Evolutionary conservation across 129 eudicot genomes (phyloP).

Genomic region (carrot (Daucus carota)): DH1_v3.0 NC_030388.2:17559501-17560000

Average conservation of each 20-base stretch:
- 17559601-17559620: too few relatives aligned
- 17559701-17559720: too few relatives aligned
- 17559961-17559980: not conserved
- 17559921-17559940: constrained; percentile 41
- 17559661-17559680: too few relatives aligned
- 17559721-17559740: too few relatives aligned
- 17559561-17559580: too few relatives aligned
- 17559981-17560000: not conserved
- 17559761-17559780: not conserved
- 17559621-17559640: too few relatives aligned
- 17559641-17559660: too few relatives aligned
- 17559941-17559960: not conserved
- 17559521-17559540: too few relatives aligned
- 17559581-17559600: too few relatives aligned
- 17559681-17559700: not conserved
- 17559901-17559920: constrained; percentile 38
- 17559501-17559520: too few relatives aligned
- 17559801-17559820: constrained; percentile 31
- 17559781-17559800: not conserved
- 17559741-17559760: too few relatives aligned
- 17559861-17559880: constrained; percentile 58
- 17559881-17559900: constrained; percentile 58
- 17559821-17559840: constrained; percentile 37
- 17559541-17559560: too few relatives aligned
- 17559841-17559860: constrained; percentile 48